A percentile compares a stretch with the other conserved stretches of the same genome.
Evolutionary conservation across 192 early-diverging fungal species (phyloP).

Genomic region (Coemansia sp.): DNA sequence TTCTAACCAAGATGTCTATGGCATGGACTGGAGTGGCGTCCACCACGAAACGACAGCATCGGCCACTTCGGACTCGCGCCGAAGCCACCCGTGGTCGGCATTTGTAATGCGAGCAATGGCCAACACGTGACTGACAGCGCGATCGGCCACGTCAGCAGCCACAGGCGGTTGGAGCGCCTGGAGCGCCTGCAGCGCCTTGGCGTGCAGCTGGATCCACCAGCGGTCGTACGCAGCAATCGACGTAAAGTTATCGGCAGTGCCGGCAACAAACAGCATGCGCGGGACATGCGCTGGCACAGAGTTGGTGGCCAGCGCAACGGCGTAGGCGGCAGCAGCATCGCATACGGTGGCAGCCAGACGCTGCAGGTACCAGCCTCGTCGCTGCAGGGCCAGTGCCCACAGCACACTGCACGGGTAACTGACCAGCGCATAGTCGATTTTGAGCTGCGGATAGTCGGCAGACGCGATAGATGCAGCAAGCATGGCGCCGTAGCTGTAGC

Average conservation of each 20-base stretch:
- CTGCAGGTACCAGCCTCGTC: constrained; percentile 36
- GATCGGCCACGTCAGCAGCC: constrained; percentile 7
- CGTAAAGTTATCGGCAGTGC: constrained; percentile 45
- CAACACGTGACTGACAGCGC: constrained; percentile 31
- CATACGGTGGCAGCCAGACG: constrained; percentile 30
- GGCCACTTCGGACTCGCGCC: constrained; percentile 48
- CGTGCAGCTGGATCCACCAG: constrained; percentile 43
- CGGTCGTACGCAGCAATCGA: constrained; percentile 27
- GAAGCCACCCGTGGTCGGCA: constrained; percentile 53
- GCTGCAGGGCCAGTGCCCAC: constrained; percentile 43
- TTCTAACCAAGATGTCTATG: too few relatives aligned
- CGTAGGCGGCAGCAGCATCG: constrained; percentile 19
- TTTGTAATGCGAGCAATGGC: constrained; percentile 23
- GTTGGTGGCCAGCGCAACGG: background rate
- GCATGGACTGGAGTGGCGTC: constrained; percentile 12
- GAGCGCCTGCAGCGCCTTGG: constrained; percentile 10
- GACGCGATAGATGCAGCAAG: constrained; percentile 32
- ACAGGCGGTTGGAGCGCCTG: background rate
- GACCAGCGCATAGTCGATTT: constrained; percentile 48
- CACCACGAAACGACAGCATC: constrained; percentile 44
- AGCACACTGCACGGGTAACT: constrained; percentile 54
- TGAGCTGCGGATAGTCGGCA: constrained; percentile 34
- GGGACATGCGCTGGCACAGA: constrained; percentile 10
- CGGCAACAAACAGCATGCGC: constrained; percentile 41
- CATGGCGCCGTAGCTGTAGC: constrained; percentile 55